These are phyloP conservation scores for Hysterangium stoloniferum DNA, from an alignment of 768 basidiomycete genomes.

Conservation along the genomic window DNA sequence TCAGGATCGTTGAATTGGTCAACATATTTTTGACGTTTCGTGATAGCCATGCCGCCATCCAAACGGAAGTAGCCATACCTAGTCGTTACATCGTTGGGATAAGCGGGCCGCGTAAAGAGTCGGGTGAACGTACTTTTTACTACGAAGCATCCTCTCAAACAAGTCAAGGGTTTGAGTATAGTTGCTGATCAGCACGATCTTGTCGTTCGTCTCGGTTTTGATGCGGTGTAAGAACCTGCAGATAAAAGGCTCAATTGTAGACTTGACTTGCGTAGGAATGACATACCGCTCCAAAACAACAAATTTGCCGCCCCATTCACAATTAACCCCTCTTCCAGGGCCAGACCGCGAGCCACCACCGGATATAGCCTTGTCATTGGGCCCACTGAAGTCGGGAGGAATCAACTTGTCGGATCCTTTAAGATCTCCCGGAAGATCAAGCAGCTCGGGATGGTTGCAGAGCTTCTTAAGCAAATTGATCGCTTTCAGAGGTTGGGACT, in stretches of 20 bases:
- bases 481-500: constrained; percentile 93
- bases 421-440: constrained; percentile 79
- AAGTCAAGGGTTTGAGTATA: constrained; percentile 93
- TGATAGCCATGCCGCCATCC: constrained; percentile 91
- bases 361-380: constrained; percentile 22
- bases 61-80: constrained; percentile 88
- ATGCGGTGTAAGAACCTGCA: constrained; percentile 79
- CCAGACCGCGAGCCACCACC: too few species aligned
- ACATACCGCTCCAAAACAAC: constrained; percentile 80
- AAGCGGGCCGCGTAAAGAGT: neutral
- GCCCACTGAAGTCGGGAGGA: constrained; percentile 72
- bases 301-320: constrained; percentile 89
- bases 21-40: constrained; percentile 90
- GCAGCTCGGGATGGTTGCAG: constrained; percentile 90
- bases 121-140: constrained; percentile 55
- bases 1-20: constrained; percentile 93
- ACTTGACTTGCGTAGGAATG: neutral
- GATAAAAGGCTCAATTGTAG: neutral
- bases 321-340: constrained; percentile 46
- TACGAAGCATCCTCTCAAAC: constrained; percentile 82
- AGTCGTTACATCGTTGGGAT: constrained; percentile 8
- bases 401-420: constrained; percentile 74
- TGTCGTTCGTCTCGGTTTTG: constrained; percentile 75
- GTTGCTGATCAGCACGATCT: constrained; percentile 95
- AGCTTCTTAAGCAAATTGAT: constrained; percentile 93